Percentiles rank a stretch among this genome's conserved stretches.
Evolutionary conservation across 208 protist species (phyloP).

Genomic region (Blastocrithidia nonstop): DNA sequence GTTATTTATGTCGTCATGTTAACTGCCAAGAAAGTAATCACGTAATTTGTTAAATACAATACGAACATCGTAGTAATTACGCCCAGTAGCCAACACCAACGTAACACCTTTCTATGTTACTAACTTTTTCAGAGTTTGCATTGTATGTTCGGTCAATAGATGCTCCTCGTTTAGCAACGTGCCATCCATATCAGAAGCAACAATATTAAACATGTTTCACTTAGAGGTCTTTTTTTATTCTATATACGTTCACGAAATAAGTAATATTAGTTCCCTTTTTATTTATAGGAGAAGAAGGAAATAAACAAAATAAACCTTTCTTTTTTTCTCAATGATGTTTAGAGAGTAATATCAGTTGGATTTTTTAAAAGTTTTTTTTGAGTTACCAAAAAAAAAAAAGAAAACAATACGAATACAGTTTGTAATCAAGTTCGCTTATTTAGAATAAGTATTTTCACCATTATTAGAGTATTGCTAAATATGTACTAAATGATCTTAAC

Average conservation of each 20-base stretch:
- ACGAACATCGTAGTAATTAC: conserved; percentile 19
- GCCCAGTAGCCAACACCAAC: conserved; percentile 33
- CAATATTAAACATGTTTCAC: conserved; percentile 11
- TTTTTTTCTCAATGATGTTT: too few species aligned
- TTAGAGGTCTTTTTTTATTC: too few species aligned
- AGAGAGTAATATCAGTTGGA: too few species aligned
- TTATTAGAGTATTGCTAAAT: too few species aligned
- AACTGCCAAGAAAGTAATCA: conserved; percentile 10
- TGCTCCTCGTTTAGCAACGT: conserved; percentile 30
- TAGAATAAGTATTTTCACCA: too few species aligned
- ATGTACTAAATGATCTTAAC: too few species aligned
- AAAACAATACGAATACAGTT: background rate
- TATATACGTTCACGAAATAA: too few species aligned
- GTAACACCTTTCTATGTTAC: conserved; percentile 13
- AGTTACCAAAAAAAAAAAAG: background rate
- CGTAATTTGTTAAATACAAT: conserved; percentile 20
- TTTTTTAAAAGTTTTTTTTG: too few species aligned
- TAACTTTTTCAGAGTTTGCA: conserved; percentile 23
- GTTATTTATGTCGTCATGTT: background rate
- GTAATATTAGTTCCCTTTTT: too few species aligned
- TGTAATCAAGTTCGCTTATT: too few species aligned
- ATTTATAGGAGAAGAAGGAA: too few species aligned
- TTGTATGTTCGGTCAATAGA: conserved; percentile 16
- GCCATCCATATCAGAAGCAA: conserved; percentile 45
- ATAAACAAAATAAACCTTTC: too few species aligned